Conservation (phyloP, 495 filamentous ascomycete genomes). For the Cudoniella acicularis region DNA sequence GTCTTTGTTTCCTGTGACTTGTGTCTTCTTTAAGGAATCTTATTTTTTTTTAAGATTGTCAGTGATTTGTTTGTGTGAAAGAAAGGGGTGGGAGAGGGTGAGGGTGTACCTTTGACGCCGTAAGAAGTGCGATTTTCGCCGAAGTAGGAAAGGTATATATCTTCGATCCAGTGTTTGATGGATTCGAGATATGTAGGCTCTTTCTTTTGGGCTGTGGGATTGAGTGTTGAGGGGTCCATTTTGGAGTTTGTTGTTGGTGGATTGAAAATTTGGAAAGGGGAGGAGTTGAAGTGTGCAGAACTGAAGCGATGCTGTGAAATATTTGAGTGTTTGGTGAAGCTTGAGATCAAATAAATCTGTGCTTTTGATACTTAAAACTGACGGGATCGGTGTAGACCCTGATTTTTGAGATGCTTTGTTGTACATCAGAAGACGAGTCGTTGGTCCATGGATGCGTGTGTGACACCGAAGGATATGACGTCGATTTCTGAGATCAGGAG, state of each 20-base stretch:
- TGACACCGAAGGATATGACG: background rate
- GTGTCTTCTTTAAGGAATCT: constrained; percentile 19
- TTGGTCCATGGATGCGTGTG: background rate
- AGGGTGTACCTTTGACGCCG: constrained; percentile 24
- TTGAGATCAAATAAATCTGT: too few species aligned
- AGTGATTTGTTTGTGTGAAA: background rate
- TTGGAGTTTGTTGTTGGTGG: too few species aligned
- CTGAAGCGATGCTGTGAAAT: too few species aligned
- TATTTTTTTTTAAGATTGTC: background rate
- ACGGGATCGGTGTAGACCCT: background rate
- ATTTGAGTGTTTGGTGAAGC: too few species aligned
- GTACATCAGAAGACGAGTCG: background rate
- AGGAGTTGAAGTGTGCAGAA: too few species aligned
- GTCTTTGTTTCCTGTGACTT: constrained; percentile 25
- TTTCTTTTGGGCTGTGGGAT: constrained; percentile 4
- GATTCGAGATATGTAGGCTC: constrained; percentile 9
- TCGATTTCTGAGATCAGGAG: background rate
- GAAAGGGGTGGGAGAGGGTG: background rate
- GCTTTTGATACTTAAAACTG: too few species aligned
- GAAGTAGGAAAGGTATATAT: constrained; percentile 25
- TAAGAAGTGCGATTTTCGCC: constrained; percentile 25
- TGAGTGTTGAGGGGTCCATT: background rate
- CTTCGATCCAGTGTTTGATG: constrained; percentile 21
- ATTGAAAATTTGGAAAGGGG: too few species aligned
- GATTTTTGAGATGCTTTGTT: background rate